A percentile compares a stretch with the other conserved stretches of the same genome.
Evolutionary conservation across 2,329 filamentous ascomycete genomes (phyloP).

Genomic region (Hirsutella minnesotensis): DNA sequence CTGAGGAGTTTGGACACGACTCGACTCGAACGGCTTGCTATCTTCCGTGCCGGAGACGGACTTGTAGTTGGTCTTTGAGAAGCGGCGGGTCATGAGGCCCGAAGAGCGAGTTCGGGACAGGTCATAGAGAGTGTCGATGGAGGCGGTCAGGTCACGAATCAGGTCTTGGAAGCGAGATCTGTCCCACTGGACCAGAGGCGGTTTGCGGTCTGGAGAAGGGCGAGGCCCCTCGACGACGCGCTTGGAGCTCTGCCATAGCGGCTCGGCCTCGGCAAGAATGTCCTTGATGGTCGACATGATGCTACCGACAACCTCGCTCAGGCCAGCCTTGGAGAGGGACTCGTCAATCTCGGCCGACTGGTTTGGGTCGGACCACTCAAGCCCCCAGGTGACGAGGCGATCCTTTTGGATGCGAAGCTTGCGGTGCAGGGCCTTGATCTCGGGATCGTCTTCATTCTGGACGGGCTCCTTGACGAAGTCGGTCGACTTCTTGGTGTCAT

Average conservation of each 20-base stretch:
- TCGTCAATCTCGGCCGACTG: conserved; percentile 60
- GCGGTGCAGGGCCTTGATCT: conserved; percentile 59
- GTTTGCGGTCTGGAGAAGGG: conserved; percentile 39
- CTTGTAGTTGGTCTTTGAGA: conserved; percentile 22
- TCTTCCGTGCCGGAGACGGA: conserved; percentile 29
- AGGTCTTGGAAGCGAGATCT: conserved; percentile 65
- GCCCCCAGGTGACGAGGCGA: conserved; percentile 65
- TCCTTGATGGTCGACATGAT: conserved; percentile 75
- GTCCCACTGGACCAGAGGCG: conserved; percentile 50
- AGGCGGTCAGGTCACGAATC: conserved; percentile 61
- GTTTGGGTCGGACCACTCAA: conserved; percentile 67
- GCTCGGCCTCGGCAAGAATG: conserved; percentile 64
- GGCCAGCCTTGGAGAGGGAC: conserved; percentile 57
- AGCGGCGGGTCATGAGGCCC: conserved; percentile 19
- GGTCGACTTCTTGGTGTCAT: conserved; percentile 68
- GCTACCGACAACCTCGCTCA: conserved; percentile 66
- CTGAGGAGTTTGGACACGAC: conserved; percentile 48
- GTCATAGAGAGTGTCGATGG: conserved; percentile 71
- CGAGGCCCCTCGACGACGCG: conserved; percentile 26
- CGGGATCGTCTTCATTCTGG: conserved; percentile 53
- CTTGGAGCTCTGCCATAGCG: conserved; percentile 53
- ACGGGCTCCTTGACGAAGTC: conserved; percentile 58
- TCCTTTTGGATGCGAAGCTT: conserved; percentile 74
- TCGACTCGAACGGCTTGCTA: conserved; percentile 42
- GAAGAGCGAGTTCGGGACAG: conserved; percentile 54